Evolutionary conservation across 306 rosid genomes (phyloP).

Genomic region (Begonia masoniana): DNA sequence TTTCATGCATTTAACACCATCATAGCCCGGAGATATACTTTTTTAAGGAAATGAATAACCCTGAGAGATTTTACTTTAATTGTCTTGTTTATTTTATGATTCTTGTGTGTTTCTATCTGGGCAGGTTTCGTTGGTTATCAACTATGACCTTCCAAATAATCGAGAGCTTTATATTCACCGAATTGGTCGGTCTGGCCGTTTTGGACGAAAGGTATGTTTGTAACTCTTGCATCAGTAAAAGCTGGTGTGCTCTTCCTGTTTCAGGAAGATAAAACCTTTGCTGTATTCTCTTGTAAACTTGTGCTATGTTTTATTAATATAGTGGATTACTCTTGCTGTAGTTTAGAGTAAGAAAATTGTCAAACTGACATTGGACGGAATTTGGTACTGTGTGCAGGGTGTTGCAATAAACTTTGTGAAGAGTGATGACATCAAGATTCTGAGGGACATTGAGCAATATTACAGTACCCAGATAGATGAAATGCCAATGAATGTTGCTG

Average conservation of each 20-base stretch:
- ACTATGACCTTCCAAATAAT: conserved; percentile 95
- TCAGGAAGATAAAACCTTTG: too few species aligned
- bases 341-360: background rate
- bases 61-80: too few species aligned
- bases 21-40: too few species aligned
- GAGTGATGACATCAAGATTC: conserved; percentile 87
- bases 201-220: conserved; percentile 83
- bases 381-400: conserved; percentile 48
- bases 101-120: conserved; percentile 2
- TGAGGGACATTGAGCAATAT: conserved; percentile 91
- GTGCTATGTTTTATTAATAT: too few species aligned
- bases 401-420: conserved; percentile 96
- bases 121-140: conserved; percentile 89
- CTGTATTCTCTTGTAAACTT: too few species aligned
- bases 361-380: background rate
- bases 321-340: background rate
- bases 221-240: too few species aligned
- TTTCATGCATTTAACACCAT: too few species aligned
- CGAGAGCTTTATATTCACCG: conserved; percentile 97
- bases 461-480: conserved; percentile 98
- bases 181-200: conserved; percentile 97
- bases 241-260: too few species aligned
- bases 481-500: conserved; percentile 99
- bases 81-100: background rate
- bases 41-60: too few species aligned